Percentiles rank a stretch among this genome's conserved stretches.
phyloP scores from a whole-genome alignment of 805 yeast species.

The Saccharomycopsis microspora region DNA sequence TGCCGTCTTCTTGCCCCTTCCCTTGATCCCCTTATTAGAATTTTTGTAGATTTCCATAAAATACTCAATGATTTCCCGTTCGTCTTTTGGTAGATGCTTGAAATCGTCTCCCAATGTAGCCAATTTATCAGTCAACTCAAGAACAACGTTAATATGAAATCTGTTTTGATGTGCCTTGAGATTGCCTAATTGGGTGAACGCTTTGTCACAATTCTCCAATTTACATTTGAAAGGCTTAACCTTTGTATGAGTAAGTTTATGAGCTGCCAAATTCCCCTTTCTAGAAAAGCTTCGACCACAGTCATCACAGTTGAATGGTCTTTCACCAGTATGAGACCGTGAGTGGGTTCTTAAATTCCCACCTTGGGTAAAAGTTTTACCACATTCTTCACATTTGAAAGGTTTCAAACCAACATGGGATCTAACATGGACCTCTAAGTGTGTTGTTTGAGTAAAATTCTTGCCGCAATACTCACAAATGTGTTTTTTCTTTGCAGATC shows the following conservation, averaged over 20 bases:
- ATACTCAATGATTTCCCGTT: conserved; percentile 60
- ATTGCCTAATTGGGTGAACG: conserved; percentile 86
- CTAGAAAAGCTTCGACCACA: conserved; percentile 76
- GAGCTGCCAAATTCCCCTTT: conserved; percentile 88
- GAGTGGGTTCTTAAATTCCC: conserved; percentile 82
- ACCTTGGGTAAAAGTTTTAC: conserved; percentile 78
- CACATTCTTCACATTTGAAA: conserved; percentile 67
- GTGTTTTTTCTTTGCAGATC: conserved; percentile 34
- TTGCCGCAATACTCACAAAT: conserved; percentile 73
- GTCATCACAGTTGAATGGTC: conserved; percentile 71
- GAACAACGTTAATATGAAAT: conserved; percentile 67
- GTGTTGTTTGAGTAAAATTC: conserved; percentile 81
- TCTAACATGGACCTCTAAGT: conserved; percentile 78
- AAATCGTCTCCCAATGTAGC: conserved; percentile 49
- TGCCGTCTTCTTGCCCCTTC: conserved; percentile 54
- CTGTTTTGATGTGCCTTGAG: conserved; percentile 90
- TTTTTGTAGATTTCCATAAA: conserved; percentile 78
- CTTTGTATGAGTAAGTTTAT: conserved; percentile 69
- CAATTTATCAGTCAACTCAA: conserved; percentile 50
- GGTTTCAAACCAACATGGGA: conserved; percentile 85
- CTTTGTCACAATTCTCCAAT: conserved; percentile 71
- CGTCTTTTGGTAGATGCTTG: conserved; percentile 42
- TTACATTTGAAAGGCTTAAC: conserved; percentile 70
- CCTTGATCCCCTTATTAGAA: conserved; percentile 83
- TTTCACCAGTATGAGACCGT: conserved; percentile 84